phyloP scores from a whole-genome alignment of 371 early-diverging fungal species.

The Rhizomucor pusillus region DNA sequence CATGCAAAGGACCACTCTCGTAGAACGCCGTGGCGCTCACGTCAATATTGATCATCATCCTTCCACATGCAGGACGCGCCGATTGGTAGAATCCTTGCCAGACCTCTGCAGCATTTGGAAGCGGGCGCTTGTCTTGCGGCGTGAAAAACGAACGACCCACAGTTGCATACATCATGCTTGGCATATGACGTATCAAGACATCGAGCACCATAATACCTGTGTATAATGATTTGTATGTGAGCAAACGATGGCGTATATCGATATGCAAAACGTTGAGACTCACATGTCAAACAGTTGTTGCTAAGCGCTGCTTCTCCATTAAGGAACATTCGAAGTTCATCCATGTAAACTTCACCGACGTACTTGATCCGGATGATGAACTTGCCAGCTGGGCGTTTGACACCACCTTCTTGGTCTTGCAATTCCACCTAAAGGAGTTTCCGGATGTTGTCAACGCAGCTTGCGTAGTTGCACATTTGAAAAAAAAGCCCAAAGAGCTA shows the following conservation, averaged over 20 bases:
- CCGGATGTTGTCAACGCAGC: too few species aligned
- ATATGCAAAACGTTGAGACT: neutral
- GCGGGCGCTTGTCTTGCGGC: conserved; percentile 49
- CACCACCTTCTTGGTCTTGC: conserved; percentile 28
- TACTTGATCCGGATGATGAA: conserved; percentile 57
- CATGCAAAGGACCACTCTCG: conserved; percentile 66
- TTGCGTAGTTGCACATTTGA: too few species aligned
- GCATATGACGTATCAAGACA: conserved; percentile 73
- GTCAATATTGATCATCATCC: conserved; percentile 79
- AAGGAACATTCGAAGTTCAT: conserved; percentile 52
- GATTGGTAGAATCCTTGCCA: conserved; percentile 93
- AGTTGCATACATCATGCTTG: conserved; percentile 64
- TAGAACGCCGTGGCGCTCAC: conserved; percentile 85
- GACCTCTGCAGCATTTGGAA: conserved; percentile 77
- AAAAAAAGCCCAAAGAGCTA: conserved; percentile 24
- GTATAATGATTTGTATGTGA: too few species aligned
- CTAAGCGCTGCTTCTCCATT: conserved; percentile 34
- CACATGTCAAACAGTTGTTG: conserved; percentile 45
- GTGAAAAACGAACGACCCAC: conserved; percentile 89
- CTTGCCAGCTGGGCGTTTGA: conserved; percentile 20
- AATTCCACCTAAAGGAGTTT: too few species aligned
- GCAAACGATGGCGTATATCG: neutral
- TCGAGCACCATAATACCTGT: conserved; percentile 80
- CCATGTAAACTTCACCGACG: conserved; percentile 56
- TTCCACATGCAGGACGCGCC: conserved; percentile 60